These are phyloP conservation scores for Sodiomyces alkalinus DNA, from an alignment of 2,329 filamentous ascomycete genomes.

Conservation along the genomic window DNA sequence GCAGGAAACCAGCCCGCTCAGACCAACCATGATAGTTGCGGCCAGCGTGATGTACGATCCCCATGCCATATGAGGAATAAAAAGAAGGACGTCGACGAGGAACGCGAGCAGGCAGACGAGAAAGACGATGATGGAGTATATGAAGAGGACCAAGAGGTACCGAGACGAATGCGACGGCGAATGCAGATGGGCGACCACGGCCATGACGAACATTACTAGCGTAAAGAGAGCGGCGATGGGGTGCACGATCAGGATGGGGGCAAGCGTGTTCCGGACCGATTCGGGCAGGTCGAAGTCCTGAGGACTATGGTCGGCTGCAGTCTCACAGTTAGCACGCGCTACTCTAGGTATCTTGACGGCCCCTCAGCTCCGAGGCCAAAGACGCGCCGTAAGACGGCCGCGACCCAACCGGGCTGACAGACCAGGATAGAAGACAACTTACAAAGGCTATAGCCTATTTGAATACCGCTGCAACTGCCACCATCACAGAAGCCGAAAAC, in stretches of 20 bases:
- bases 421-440: too few species aligned
- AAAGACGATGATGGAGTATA: constrained; percentile 74
- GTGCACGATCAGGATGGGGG: constrained; percentile 80
- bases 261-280: constrained; percentile 48
- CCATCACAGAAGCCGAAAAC: constrained; percentile 76
- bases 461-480: constrained; percentile 50
- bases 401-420: too few species aligned
- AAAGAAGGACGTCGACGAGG: constrained; percentile 83
- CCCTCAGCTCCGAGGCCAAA: too few species aligned
- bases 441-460: constrained; percentile 81
- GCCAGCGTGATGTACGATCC: constrained; percentile 87
- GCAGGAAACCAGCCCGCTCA: constrained; percentile 75
- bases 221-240: constrained; percentile 79
- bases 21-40: constrained; percentile 70
- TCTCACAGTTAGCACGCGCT: neutral
- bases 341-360: neutral
- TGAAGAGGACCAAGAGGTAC: constrained; percentile 72
- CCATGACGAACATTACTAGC: constrained; percentile 69
- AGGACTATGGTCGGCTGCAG: constrained; percentile 1
- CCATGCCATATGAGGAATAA: constrained; percentile 88
- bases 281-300: constrained; percentile 40
- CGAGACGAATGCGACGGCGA: constrained; percentile 76
- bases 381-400: too few species aligned
- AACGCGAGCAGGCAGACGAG: constrained; percentile 76
- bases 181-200: constrained; percentile 72